phyloP scores from a whole-genome alignment of 352 stramenopile species.

The Globisporangium viniferum region DNA sequence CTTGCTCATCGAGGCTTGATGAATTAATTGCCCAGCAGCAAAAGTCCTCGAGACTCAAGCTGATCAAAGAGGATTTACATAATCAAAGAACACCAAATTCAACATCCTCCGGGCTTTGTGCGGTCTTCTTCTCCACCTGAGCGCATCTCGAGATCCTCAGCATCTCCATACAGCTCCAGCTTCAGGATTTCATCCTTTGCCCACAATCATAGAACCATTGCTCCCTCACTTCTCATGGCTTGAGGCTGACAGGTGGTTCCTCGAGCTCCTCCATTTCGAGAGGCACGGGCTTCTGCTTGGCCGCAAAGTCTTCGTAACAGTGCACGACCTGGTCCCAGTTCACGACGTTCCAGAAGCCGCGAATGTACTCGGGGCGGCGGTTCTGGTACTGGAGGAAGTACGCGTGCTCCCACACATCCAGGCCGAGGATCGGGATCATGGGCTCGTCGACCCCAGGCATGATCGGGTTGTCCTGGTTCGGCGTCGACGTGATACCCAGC shows the following conservation, averaged over 20 bases:
- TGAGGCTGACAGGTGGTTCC: constrained; percentile 16
- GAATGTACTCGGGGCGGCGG: constrained; percentile 86
- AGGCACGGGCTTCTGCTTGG: constrained; percentile 35
- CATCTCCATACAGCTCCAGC: no score
- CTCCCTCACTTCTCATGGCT: not conserved
- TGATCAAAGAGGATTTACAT: no score
- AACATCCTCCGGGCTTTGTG: no score
- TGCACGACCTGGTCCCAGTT: constrained; percentile 68
- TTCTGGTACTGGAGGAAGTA: constrained; percentile 94
- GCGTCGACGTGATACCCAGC: constrained; percentile 93
- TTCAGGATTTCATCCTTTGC: not conserved
- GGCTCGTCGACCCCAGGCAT: constrained; percentile 73
- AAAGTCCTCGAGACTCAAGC: no score
- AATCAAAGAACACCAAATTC: no score
- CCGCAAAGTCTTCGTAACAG: constrained; percentile 58
- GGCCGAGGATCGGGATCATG: constrained; percentile 91
- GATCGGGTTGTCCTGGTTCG: constrained; percentile 95
- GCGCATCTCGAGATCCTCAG: not conserved
- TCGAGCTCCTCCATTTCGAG: constrained; percentile 28
- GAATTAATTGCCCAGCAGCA: no score
- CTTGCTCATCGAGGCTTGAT: no score
- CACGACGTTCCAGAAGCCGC: constrained; percentile 91
- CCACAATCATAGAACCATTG: not conserved
- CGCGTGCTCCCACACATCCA: constrained; percentile 96
- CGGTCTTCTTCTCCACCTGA: no score